phyloP scores from a whole-genome alignment of 2,329 filamentous ascomycete species.

The Scytalidium sp. region DNA sequence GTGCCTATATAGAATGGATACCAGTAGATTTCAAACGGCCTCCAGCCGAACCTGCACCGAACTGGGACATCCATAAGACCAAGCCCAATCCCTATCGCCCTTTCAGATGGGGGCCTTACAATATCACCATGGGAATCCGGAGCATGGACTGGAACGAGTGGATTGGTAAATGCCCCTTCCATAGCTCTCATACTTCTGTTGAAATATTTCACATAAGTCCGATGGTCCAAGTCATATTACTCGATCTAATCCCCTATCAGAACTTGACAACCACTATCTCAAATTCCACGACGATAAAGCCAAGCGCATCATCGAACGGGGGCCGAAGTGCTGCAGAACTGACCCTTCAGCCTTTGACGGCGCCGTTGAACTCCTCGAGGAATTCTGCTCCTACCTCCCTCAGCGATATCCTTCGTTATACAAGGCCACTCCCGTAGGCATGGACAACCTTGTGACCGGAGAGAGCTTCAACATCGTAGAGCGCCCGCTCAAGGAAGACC shows the following conservation, averaged over 20 bases:
- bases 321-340: slow-evolving; percentile 64
- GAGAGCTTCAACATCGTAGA: slow-evolving; percentile 68
- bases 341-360: slow-evolving; percentile 68
- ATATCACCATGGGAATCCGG: slow-evolving; percentile 31
- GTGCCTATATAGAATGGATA: slow-evolving; percentile 22
- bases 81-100: slow-evolving; percentile 30
- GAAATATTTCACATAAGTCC: too few relatives aligned
- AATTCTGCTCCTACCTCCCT: slow-evolving; percentile 68
- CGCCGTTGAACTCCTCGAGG: slow-evolving; percentile 73
- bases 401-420: slow-evolving; percentile 73
- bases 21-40: slow-evolving; percentile 28
- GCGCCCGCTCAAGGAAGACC: slow-evolving; percentile 68
- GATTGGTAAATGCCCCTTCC: slow-evolving; percentile 22
- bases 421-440: slow-evolving; percentile 57
- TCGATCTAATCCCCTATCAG: slow-evolving; percentile 32
- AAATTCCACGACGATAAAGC: slow-evolving; percentile 72
- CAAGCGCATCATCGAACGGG: slow-evolving; percentile 63
- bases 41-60: slow-evolving; percentile 19
- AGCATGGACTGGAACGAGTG: slow-evolving; percentile 32
- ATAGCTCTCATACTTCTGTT: too few relatives aligned
- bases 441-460: slow-evolving; percentile 68
- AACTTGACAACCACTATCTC: slow-evolving; percentile 77
- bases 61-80: slow-evolving; percentile 27
- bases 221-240: too few relatives aligned
- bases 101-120: slow-evolving; percentile 28